phyloP scores from a whole-genome alignment of 1,284 basidiomycete genomes.

The Microbotryomycetes sp. region DNA sequence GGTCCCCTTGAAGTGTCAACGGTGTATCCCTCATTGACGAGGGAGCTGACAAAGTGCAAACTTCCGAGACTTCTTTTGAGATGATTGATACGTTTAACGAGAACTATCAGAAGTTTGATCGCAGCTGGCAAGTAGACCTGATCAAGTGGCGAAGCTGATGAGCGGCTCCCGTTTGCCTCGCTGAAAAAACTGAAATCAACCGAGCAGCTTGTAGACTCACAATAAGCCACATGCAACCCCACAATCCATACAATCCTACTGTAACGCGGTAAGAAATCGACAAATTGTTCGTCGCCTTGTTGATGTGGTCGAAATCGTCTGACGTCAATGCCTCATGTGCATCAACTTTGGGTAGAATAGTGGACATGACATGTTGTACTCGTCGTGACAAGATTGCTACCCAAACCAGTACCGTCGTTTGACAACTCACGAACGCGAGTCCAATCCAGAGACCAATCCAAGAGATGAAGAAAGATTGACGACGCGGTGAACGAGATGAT shows the following conservation, averaged over 20 bases:
- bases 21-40: background rate
- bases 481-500: too few relatives aligned
- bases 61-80: background rate
- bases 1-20: too few relatives aligned
- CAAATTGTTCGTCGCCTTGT: background rate
- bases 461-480: background rate
- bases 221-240: background rate
- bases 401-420: too few relatives aligned
- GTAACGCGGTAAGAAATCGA: background rate
- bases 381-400: too few relatives aligned
- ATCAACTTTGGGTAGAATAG: too few relatives aligned
- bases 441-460: background rate
- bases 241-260: background rate
- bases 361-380: too few relatives aligned
- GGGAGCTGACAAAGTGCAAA: background rate
- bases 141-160: too few relatives aligned
- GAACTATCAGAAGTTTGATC: background rate
- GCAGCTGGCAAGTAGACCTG: background rate
- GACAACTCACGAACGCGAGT: background rate
- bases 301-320: too few relatives aligned
- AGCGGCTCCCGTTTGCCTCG: too few relatives aligned
- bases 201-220: background rate
- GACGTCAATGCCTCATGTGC: too few relatives aligned
- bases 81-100: background rate
- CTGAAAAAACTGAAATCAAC: too few relatives aligned